phyloP scores from a whole-genome alignment of 1,139 yeast genomes.

The Suzukiozyma palmioleophila region DNA sequence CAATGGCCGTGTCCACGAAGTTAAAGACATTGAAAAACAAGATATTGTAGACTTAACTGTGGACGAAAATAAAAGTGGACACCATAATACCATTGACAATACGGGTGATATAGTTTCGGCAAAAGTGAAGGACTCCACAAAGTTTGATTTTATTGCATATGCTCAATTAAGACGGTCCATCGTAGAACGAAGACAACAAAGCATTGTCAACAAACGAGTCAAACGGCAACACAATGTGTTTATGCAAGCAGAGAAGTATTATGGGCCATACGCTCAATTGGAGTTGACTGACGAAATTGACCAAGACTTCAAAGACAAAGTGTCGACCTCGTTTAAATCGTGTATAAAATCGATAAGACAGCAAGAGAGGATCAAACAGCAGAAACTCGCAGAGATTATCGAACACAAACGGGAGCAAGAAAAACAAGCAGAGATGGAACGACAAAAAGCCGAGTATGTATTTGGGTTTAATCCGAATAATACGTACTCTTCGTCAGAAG shows the following conservation, averaged over 20 bases:
- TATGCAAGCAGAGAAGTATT: conserved; percentile 43
- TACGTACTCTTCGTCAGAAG: conserved; percentile 20
- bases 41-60: background rate
- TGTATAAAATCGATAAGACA: conserved; percentile 32
- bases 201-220: conserved; percentile 14
- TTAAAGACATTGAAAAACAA: background rate
- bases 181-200: conserved; percentile 15
- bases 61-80: conserved; percentile 7
- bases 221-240: conserved; percentile 30
- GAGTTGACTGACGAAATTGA: conserved; percentile 22
- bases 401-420: conserved; percentile 20
- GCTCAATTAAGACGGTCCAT: conserved; percentile 43
- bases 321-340: conserved; percentile 31
- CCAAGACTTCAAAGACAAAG: conserved; percentile 19
- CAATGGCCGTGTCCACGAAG: no score
- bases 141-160: conserved; percentile 54
- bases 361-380: conserved; percentile 27
- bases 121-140: background rate
- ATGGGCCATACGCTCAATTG: conserved; percentile 33
- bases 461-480: conserved; percentile 30
- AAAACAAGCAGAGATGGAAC: conserved; percentile 12
- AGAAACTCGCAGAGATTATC: conserved; percentile 17
- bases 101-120: background rate
- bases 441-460: conserved; percentile 17
- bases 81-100: conserved; percentile 3